phyloP scores from a whole-genome alignment of 305 asterid genomes.

The Vinca major region DNA sequence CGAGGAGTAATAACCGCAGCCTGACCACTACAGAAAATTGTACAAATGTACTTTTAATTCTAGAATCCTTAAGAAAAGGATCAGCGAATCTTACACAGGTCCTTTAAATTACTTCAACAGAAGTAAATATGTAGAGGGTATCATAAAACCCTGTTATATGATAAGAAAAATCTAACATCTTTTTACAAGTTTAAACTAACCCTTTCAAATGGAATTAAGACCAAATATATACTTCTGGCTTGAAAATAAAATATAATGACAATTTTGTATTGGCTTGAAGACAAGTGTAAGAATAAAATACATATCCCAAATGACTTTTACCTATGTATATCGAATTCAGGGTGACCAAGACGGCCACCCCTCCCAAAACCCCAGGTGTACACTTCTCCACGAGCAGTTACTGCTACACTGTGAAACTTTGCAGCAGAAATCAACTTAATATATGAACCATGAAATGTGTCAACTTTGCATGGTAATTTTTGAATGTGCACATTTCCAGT shows the following conservation, averaged over 20 bases:
- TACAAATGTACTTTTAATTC: not conserved
- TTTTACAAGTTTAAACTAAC: not conserved
- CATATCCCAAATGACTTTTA: conserved; percentile 18
- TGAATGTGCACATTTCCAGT: conserved; percentile 97
- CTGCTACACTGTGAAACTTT: conserved; percentile 96
- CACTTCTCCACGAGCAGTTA: conserved; percentile 72
- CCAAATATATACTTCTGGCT: not conserved
- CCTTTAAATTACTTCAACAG: not conserved
- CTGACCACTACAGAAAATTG: conserved; percentile 66
- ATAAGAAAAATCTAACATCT: no score
- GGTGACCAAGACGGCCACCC: conserved; percentile 99
- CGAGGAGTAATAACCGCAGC: conserved; percentile 99
- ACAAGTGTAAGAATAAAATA: not conserved
- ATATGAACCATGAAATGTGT: conserved; percentile 64
- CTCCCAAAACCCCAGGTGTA: conserved; percentile 99
- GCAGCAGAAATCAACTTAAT: conserved; percentile 71
- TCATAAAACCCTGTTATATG: not conserved
- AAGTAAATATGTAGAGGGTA: not conserved
- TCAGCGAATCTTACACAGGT: not conserved
- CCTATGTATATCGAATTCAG: conserved; percentile 97
- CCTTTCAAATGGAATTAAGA: not conserved
- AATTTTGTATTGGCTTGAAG: not conserved
- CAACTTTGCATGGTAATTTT: conserved; percentile 95
- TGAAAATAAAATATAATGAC: not conserved
- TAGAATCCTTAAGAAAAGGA: conserved; percentile 4